Conservation (phyloP, 2,329 filamentous ascomycete species). For the Emericellopsis cladophorae region DNA sequence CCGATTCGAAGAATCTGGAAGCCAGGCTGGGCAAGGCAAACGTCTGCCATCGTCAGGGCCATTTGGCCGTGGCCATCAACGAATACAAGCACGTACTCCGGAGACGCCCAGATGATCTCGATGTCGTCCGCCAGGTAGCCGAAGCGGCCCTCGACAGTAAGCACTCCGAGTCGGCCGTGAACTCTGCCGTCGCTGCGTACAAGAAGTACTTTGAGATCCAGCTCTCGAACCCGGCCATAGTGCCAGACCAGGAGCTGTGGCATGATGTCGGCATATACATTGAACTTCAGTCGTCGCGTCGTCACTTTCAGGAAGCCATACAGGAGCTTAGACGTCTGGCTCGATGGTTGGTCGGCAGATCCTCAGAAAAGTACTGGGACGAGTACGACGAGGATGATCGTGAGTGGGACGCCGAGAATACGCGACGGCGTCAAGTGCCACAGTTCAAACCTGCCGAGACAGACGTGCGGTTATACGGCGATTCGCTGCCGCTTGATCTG, state of each 20-base stretch:
- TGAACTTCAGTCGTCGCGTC: conserved; percentile 60
- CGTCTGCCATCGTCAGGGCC: conserved; percentile 42
- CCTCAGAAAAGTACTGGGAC: conserved; percentile 69
- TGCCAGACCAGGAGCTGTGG: conserved; percentile 46
- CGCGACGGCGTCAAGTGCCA: conserved; percentile 49
- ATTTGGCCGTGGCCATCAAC: conserved; percentile 36
- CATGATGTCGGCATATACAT: conserved; percentile 76
- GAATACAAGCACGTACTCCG: conserved; percentile 45
- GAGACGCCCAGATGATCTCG: conserved; percentile 38
- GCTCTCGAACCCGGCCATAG: conserved; percentile 14
- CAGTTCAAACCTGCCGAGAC: conserved; percentile 46
- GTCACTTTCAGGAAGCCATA: conserved; percentile 54
- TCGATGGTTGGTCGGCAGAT: conserved; percentile 72
- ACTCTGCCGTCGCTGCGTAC: conserved; percentile 34
- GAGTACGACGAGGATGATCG: conserved; percentile 59
- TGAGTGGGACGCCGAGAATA: conserved; percentile 73
- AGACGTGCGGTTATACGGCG: conserved; percentile 50
- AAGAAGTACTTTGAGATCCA: conserved; percentile 30
- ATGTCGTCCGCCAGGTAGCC: conserved; percentile 40
- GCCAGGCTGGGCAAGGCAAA: conserved; percentile 48
- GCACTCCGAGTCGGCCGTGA: conserved; percentile 23
- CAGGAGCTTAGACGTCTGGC: conserved; percentile 57
- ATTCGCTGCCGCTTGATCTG: conserved; percentile 66
- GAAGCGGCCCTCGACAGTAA: conserved; percentile 42
- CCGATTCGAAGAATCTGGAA: conserved; percentile 42